A percentile compares a stretch with the other conserved stretches of the same genome.
Evolutionary conservation across 345 rosid genomes (phyloP).

Genomic region (Raphanus raphanistrum): DNA sequence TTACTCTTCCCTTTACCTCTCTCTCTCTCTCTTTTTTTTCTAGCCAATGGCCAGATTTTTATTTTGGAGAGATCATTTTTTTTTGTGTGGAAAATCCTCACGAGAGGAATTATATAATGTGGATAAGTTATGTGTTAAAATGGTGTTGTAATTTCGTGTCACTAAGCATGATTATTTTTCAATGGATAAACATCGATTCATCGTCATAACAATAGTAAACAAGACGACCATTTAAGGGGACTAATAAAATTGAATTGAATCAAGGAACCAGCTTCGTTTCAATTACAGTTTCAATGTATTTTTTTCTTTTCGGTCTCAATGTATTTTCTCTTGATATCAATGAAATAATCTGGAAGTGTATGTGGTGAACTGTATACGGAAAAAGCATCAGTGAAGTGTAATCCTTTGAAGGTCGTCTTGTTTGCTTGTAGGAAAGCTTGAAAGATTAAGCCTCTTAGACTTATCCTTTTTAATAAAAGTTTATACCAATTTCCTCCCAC

Average conservation of each 20-base stretch:
- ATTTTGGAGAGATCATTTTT: constrained; percentile 16
- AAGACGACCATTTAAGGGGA: too few species aligned
- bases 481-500: too few species aligned
- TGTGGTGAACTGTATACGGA: background rate
- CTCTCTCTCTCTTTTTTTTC: background rate
- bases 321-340: background rate
- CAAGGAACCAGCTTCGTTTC: background rate
- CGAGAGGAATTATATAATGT: constrained; percentile 5
- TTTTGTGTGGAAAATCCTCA: background rate
- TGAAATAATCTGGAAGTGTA: background rate
- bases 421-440: too few species aligned
- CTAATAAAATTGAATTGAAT: too few species aligned
- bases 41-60: constrained; percentile 40
- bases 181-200: too few species aligned
- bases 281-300: background rate
- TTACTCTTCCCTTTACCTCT: background rate
- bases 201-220: too few species aligned
- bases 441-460: too few species aligned
- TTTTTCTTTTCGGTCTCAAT: background rate
- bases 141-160: constrained; percentile 4
- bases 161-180: too few species aligned
- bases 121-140: constrained; percentile 26
- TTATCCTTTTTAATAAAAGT: too few species aligned
- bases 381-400: background rate
- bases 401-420: too few species aligned